Percentiles rank a stretch among this genome's conserved stretches.
Evolutionary conservation across 2,329 filamentous ascomycete species (phyloP).

Genomic region (Colletotrichum eleusines): DNA sequence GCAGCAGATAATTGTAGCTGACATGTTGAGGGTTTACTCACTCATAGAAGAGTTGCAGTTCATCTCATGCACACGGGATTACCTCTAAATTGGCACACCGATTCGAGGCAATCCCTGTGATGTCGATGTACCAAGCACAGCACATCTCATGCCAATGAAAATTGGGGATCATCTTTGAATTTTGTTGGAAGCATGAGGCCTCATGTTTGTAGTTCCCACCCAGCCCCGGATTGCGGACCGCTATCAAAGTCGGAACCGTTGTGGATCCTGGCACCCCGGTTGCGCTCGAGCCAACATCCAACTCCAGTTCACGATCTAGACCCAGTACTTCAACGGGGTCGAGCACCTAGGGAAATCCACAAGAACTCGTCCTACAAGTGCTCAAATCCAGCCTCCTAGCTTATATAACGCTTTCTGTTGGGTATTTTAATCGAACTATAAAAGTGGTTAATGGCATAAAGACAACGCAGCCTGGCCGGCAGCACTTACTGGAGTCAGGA

Average conservation of each 20-base stretch:
- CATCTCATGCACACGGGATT: neutral
- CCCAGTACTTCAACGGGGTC: conserved; percentile 18
- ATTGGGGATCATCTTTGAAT: conserved; percentile 21
- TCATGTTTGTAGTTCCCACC: conserved; percentile 30
- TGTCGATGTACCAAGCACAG: neutral
- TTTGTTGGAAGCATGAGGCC: conserved; percentile 28
- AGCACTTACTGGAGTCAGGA: conserved; percentile 85
- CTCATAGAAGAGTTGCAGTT: neutral
- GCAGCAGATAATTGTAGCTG: neutral
- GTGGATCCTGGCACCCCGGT: conserved; percentile 37
- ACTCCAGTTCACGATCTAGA: conserved; percentile 30
- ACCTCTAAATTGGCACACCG: too few relatives aligned
- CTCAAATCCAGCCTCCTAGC: neutral
- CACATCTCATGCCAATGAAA: neutral
- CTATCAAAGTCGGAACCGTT: conserved; percentile 26
- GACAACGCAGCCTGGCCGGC: neutral
- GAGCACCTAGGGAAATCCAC: neutral
- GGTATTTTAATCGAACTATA: conserved; percentile 42
- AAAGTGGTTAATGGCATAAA: conserved; percentile 17
- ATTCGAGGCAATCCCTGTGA: neutral
- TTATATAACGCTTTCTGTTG: conserved; percentile 14
- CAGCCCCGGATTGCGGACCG: conserved; percentile 35
- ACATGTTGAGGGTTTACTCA: neutral
- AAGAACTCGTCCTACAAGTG: neutral
- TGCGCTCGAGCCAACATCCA: conserved; percentile 39